Percentiles rank a stretch among this genome's conserved stretches.
Conservation (phyloP, 306 rosid genomes). For the Quercus aquifolioides region DNA sequence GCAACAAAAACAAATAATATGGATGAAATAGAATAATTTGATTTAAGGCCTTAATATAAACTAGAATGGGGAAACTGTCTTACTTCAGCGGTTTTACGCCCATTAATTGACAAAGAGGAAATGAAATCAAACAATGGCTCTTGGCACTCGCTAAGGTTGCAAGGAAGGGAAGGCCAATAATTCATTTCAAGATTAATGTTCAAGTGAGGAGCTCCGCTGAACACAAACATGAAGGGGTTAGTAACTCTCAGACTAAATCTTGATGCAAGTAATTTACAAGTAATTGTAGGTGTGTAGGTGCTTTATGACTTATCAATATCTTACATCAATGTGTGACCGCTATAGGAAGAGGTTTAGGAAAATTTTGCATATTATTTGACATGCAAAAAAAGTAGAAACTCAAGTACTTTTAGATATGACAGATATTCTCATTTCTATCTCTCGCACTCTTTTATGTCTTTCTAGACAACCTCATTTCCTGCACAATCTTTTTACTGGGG, state of each 20-base stretch:
- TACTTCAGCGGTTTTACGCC: constrained; percentile 68
- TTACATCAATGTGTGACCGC: not conserved
- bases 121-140: constrained; percentile 62
- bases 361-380: not conserved
- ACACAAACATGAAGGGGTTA: constrained; percentile 11
- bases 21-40: not conserved
- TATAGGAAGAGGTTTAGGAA: not conserved
- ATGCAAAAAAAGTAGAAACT: not conserved
- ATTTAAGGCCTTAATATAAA: not conserved
- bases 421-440: not conserved
- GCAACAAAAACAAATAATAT: not conserved
- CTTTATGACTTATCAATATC: not conserved
- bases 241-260: constrained; percentile 9
- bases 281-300: not conserved
- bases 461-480: not conserved
- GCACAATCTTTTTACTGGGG: not conserved
- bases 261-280: constrained; percentile 5
- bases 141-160: constrained; percentile 84
- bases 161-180: constrained; percentile 86
- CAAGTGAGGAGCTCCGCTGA: constrained; percentile 82
- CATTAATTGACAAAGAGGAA: constrained; percentile 55
- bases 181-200: constrained; percentile 83
- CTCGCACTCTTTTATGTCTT: not conserved
- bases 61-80: constrained; percentile 14
- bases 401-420: not conserved